phyloP scores from a whole-genome alignment of 1,284 basidiomycete genomes.

The Volvariella volvacea region DNA sequence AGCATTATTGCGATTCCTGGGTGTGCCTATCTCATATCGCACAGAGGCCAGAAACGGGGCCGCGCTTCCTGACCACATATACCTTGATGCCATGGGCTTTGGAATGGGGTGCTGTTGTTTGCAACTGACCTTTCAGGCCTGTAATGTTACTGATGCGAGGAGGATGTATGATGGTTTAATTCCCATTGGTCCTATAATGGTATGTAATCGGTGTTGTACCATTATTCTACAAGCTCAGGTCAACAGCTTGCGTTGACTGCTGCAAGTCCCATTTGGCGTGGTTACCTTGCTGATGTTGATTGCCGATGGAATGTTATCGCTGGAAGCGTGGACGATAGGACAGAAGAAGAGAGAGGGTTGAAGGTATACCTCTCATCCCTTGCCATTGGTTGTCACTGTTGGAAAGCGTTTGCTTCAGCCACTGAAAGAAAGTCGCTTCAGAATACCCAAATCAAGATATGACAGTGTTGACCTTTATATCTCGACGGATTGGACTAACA shows the following conservation, averaged over 20 bases:
- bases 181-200: conserved; percentile 92
- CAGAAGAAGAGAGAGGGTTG: conserved; percentile 86
- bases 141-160: conserved; percentile 87
- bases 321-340: conserved; percentile 95
- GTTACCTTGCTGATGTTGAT: conserved; percentile 94
- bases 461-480: conserved; percentile 95
- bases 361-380: conserved; percentile 40
- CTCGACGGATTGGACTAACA: conserved; percentile 80
- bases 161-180: conserved; percentile 92
- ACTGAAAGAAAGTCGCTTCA: conserved; percentile 64
- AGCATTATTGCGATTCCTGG: conserved; percentile 11
- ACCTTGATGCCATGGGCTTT: conserved; percentile 99
- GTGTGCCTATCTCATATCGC: background rate
- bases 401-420: conserved; percentile 43
- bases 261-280: conserved; percentile 90
- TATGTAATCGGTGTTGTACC: conserved; percentile 26
- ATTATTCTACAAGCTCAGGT: conserved; percentile 1
- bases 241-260: conserved; percentile 86
- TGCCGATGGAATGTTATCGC: conserved; percentile 99
- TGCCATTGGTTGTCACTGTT: conserved; percentile 3
- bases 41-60: conserved; percentile 85
- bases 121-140: conserved; percentile 97
- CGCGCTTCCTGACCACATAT: conserved; percentile 87
- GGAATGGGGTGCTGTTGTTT: conserved; percentile 99
- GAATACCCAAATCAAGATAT: conserved; percentile 94